Conservation (phyloP, 352 stramenopile species). For the Phytophthora cryptogea region DNA sequence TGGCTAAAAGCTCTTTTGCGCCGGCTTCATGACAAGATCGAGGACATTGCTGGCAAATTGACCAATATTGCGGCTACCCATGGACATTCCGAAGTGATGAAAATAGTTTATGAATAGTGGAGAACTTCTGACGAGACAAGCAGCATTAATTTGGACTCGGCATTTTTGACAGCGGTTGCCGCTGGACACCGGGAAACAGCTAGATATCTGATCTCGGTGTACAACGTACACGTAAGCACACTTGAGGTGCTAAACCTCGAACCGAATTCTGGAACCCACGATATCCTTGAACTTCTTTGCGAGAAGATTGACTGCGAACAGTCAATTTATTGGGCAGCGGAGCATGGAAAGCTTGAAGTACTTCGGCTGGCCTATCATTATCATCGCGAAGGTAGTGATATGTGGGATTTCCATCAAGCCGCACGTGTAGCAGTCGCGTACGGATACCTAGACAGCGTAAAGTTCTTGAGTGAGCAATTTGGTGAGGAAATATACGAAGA, state of each 20-base stretch:
- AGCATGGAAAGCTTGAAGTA: neutral
- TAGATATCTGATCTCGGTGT: neutral
- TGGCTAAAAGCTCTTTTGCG: neutral
- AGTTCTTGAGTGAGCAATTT: conserved; percentile 3
- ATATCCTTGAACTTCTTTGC: neutral
- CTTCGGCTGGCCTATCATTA: neutral
- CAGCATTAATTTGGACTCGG: neutral
- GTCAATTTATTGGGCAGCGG: neutral
- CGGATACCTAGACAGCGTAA: neutral
- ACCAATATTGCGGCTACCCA: neutral
- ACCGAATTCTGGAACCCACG: neutral
- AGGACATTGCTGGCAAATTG: neutral
- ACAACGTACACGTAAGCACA: neutral
- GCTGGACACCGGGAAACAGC: neutral
- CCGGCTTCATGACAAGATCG: neutral
- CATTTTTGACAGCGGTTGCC: neutral
- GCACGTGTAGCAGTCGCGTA: neutral
- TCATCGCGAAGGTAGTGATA: neutral
- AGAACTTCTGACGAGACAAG: neutral
- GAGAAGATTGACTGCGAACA: neutral
- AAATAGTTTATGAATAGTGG: neutral
- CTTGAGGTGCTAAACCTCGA: neutral
- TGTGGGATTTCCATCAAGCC: neutral
- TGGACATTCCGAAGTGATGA: neutral
- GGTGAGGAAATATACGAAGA: neutral